Evolutionary conservation across 2,329 filamentous ascomycete genomes (phyloP).

Genomic region (Conoideocrella luteorostrata): DNA sequence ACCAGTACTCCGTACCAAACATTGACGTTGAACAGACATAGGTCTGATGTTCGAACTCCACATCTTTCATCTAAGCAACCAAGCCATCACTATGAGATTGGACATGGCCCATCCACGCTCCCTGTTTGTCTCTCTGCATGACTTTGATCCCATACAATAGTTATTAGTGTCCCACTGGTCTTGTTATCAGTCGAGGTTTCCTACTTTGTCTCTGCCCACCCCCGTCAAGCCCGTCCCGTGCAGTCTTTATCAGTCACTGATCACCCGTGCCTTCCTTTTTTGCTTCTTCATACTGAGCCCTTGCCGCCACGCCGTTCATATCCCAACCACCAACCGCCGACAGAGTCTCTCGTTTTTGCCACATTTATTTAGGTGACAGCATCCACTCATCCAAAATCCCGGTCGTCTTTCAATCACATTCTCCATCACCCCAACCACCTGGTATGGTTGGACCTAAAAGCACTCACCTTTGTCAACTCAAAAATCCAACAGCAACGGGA

Average conservation of each 20-base stretch:
- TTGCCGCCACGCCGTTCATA: constrained; percentile 5
- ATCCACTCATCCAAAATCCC: background rate
- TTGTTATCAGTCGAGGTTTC: constrained; percentile 3
- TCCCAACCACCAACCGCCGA: constrained; percentile 3
- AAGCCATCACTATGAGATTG: background rate
- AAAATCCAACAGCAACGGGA: background rate
- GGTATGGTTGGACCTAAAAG: background rate
- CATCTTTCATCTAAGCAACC: background rate
- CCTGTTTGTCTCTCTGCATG: background rate
- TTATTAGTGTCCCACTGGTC: background rate
- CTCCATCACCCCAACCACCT: background rate
- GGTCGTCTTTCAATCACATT: background rate
- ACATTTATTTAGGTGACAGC: constrained; percentile 1
- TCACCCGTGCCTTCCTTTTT: background rate
- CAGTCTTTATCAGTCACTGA: background rate
- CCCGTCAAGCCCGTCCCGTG: background rate
- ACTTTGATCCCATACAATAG: too few relatives aligned
- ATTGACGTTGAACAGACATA: too few relatives aligned
- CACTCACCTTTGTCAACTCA: background rate
- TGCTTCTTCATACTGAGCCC: constrained; percentile 5
- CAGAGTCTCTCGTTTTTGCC: background rate
- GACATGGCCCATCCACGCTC: constrained; percentile 1
- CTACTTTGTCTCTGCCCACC: too few relatives aligned
- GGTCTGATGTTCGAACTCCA: background rate
- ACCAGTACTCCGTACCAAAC: background rate